Evolutionary conservation across 208 protist species (phyloP), one percentile per base, ranked within the genome.

Genomic region (Leishmania martiniquensis): DNA sequence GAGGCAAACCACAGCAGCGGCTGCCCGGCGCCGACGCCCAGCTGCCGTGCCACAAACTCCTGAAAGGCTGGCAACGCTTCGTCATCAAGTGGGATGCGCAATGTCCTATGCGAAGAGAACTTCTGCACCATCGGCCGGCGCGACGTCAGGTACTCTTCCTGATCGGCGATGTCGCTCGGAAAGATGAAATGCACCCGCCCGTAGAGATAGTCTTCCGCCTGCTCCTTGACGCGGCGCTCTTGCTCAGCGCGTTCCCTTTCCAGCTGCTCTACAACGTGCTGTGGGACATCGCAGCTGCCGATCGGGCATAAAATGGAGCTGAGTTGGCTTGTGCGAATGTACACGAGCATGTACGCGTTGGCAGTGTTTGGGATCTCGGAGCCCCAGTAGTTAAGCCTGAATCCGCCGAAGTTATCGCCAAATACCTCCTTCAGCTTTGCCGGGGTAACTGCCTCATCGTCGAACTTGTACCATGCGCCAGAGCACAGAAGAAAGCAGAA

Each of bases 281-380:
- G 55, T 32, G 95, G 95, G 51, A 98, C 85, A 72, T 97, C 93
- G 22, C 77, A 63, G 29, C 76, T 67, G 74, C 69, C 84, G 49
- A 95, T 88, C 39, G 86, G 89, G 51, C 88, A 55, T n/a, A 98
- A 68, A 57, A 98, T 78, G 17, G 87, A 84, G 49, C 84, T 78
- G 66, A 96, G 78, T 72, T 91, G 70, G 20, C 78, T 90, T 7
- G 91, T 96, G 73, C 95, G 88, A 44, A 98, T 87, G 80, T 98
- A 98, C 65, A 97, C 86, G 10, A 98, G 88, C 91, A 98, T 95
- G 81, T 98, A 98, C 47, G 94, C 96, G 67, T 87, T 98, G 13
- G 90, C 85, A 3, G 86, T 91, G 47, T 94, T 89, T 37, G 94
- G 89, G 17, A 95, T 89, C 71, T 94, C 85, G 20, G 91, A 91